Base-by-base conservation (phyloP, 2,329 filamentous ascomycete species). In the Whalleya microplaca region DNA sequence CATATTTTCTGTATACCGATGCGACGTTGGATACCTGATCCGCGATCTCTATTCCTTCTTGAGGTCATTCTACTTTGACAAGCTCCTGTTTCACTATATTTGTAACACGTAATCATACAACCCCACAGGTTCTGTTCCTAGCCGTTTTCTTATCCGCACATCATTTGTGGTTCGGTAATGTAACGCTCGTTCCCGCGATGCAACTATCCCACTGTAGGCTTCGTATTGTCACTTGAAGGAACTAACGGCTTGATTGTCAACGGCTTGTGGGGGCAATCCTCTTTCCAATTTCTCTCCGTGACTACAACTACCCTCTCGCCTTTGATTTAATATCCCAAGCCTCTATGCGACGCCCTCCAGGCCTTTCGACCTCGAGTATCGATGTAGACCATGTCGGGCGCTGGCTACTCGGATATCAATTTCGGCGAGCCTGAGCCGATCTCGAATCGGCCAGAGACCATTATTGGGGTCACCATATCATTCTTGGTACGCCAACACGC, bases 381-480 rank as follows among this genome's bases (percentile, higher is more conserved):
- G 45, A 21, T 27, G 32, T 40, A 48, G 45, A 58, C 40, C 60
- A 73, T 72, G 48, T 58, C 62, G 45, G 52, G 59, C 44, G 64
- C 64, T 41, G 49, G 48, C 21, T 69, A 63, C 42, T 65, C 63
- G n/a, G 40, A 45, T 44, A 57, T 59, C 40, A 67, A 67, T 43
- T 59, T 68, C 14, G 45, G 63, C 54, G 71, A 73, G 51, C 65
- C 71, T 10, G 61, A 65, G 55, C 69, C 70, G 6, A 18, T 63
- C 41, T 60, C 69, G 21, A 73, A 73, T 58, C 62, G 51, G 48
- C 59, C 52, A 7, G 59, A 59, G 41, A 69, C 66, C 19, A 66
- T 73, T 18, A 56, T 68, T 40, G 70, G 69, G 3, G 48, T 71
- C 37, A 64, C 66, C 20, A 71, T 73, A 53, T 57, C 60, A 18